phyloP scores from a whole-genome alignment of 176 grass and related monocot species.

The Miscanthus lutarioriparius region DNA sequence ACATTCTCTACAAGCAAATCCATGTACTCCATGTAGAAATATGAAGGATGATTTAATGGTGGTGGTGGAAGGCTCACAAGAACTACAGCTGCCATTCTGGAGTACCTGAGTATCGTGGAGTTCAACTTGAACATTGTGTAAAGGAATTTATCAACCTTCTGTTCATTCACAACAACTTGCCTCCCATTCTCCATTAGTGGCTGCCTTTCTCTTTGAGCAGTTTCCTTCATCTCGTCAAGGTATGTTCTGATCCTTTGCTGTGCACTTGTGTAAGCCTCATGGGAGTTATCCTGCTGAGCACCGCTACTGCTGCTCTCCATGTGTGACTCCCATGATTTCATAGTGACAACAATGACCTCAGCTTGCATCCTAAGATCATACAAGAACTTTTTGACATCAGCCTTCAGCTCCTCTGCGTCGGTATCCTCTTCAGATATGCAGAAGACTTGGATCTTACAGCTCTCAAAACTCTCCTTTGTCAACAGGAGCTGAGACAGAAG shows the following conservation, averaged over 20 bases:
- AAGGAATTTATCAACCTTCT: constrained; percentile 92
- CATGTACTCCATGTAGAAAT: constrained; percentile 99
- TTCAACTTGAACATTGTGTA: constrained; percentile 94
- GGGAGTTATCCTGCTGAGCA: constrained; percentile 71
- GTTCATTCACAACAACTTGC: constrained; percentile 75
- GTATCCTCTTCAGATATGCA: constrained; percentile 96
- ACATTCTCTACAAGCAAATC: constrained; percentile 98
- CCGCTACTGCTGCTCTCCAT: constrained; percentile 44
- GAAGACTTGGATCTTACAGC: constrained; percentile 97
- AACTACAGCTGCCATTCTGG: constrained; percentile 93
- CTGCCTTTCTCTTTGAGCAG: constrained; percentile 54
- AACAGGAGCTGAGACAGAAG: constrained; percentile 92
- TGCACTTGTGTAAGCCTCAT: constrained; percentile 80
- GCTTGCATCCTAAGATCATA: constrained; percentile 98
- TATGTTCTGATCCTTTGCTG: constrained; percentile 70
- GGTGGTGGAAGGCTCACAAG: constrained; percentile 92
- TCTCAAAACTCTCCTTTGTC: constrained; percentile 94
- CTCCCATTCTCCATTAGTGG: constrained; percentile 71
- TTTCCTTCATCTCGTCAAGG: constrained; percentile 84
- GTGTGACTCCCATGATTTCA: constrained; percentile 81
- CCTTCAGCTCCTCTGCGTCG: constrained; percentile 92
- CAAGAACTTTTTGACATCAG: constrained; percentile 94
- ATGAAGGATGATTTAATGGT: constrained; percentile 78
- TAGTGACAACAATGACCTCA: constrained; percentile 89
- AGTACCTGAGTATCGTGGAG: constrained; percentile 91